Evolutionary conservation across 2,329 filamentous ascomycete species (phyloP).

Genomic region (Penicillium sp.): DNA sequence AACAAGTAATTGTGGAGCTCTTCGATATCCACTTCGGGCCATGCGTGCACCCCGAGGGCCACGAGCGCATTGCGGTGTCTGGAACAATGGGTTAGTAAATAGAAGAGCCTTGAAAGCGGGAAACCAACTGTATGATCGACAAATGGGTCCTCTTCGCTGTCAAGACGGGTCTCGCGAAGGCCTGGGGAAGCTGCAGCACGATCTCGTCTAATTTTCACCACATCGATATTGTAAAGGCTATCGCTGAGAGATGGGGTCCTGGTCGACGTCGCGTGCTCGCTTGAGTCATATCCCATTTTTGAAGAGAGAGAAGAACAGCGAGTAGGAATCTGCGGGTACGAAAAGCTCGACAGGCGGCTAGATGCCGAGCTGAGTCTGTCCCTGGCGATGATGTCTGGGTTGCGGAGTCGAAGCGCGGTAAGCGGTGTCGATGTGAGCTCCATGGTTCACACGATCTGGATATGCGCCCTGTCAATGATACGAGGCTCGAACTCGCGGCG

Average conservation of each 20-base stretch:
- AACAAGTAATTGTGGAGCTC: conserved; percentile 11
- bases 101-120: neutral
- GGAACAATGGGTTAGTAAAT: conserved; percentile 5
- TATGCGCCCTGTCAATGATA: conserved; percentile 22
- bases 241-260: conserved; percentile 23
- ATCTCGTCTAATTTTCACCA: conserved; percentile 21
- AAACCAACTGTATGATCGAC: conserved; percentile 11
- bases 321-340: conserved; percentile 25
- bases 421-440: conserved; percentile 46
- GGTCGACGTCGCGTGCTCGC: conserved; percentile 19
- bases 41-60: neutral
- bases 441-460: conserved; percentile 24
- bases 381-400: conserved; percentile 6
- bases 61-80: conserved; percentile 7
- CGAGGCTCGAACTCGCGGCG: conserved; percentile 27
- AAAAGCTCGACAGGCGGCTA: conserved; percentile 11
- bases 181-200: neutral
- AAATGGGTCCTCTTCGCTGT: conserved; percentile 15
- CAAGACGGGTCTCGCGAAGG: neutral
- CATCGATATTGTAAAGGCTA: conserved; percentile 20
- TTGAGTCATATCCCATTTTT: conserved; percentile 12
- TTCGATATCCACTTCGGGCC: conserved; percentile 3
- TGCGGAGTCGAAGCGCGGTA: conserved; percentile 47
- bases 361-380: neutral
- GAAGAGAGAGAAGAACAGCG: conserved; percentile 28